Evolutionary conservation across 768 basidiomycete species (phyloP).

Genomic region (Phanerodontia chrysosporium): DNA sequence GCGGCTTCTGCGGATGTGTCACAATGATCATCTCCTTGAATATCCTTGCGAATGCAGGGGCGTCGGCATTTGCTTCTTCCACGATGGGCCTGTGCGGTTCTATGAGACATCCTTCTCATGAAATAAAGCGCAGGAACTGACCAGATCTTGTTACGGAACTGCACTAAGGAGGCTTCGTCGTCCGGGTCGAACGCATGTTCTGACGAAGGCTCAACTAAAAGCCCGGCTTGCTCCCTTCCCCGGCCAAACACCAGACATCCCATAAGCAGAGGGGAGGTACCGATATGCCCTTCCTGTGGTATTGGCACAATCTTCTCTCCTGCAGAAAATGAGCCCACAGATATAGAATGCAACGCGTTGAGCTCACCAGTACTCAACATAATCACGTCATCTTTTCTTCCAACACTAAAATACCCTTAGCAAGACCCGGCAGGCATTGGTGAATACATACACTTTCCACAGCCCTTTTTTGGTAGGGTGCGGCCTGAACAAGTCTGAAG

Average conservation of each 20-base stretch:
- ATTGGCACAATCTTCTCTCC: constrained; percentile 15
- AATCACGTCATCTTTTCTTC: constrained; percentile 41
- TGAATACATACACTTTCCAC: constrained; percentile 8
- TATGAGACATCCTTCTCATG: neutral
- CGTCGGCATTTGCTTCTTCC: constrained; percentile 19
- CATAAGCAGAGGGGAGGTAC: constrained; percentile 10
- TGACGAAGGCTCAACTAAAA: constrained; percentile 11
- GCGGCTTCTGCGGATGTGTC: constrained; percentile 7
- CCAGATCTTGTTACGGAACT: constrained; percentile 15
- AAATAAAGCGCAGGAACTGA: neutral
- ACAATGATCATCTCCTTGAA: constrained; percentile 26
- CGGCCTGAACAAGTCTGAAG: constrained; percentile 11
- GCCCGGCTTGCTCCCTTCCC: constrained; percentile 11
- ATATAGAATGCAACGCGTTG: neutral
- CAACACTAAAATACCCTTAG: constrained; percentile 17
- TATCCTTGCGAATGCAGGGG: constrained; percentile 26
- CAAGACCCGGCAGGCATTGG: neutral
- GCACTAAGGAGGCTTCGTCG: constrained; percentile 2
- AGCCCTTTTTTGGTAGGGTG: constrained; percentile 14
- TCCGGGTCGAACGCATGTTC: constrained; percentile 4
- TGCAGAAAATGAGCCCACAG: neutral
- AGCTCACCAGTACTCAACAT: constrained; percentile 21
- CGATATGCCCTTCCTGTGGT: constrained; percentile 10
- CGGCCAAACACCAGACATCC: constrained; percentile 16
- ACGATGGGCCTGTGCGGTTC: constrained; percentile 20